Conservation (phyloP, 1,284 basidiomycete genomes). For the Fomitopsis schrenkii region DNA sequence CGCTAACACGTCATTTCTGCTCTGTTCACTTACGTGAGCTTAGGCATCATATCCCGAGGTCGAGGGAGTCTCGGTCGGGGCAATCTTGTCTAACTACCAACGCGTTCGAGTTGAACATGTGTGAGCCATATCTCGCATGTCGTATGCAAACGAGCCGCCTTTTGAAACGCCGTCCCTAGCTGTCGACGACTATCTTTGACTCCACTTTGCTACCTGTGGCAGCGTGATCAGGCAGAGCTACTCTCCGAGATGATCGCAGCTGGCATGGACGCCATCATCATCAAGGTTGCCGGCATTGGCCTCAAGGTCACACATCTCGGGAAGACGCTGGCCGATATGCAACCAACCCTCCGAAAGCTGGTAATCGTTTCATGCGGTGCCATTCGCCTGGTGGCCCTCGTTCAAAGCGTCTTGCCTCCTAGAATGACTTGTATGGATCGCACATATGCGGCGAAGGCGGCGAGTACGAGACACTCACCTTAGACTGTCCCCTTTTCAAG, state of each 20-base stretch:
- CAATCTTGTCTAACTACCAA: conserved; percentile 97
- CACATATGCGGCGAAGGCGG: conserved; percentile 98
- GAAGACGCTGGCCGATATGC: conserved; percentile 73
- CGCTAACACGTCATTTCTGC: background rate
- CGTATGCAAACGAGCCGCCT: background rate
- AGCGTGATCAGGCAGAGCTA: conserved; percentile 81
- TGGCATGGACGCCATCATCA: conserved; percentile 81
- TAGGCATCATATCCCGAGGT: conserved; percentile 81
- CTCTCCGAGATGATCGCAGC: conserved; percentile 84
- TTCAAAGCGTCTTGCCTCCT: conserved; percentile 1
- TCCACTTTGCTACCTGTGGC: conserved; percentile 92
- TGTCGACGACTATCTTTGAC: conserved; percentile 81
- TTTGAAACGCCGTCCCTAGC: conserved; percentile 33
- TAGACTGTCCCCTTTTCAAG: conserved; percentile 90
- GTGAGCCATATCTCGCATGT: conserved; percentile 36
- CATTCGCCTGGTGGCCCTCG: background rate
- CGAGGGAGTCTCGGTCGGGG: conserved; percentile 89
- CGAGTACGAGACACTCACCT: conserved; percentile 94
- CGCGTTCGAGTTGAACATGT: conserved; percentile 97
- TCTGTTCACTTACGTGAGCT: background rate
- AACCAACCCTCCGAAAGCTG: conserved; percentile 68
- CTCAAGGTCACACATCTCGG: conserved; percentile 79
- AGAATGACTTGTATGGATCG: conserved; percentile 84
- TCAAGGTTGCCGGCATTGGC: conserved; percentile 97
- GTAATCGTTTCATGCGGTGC: conserved; percentile 36